Base-by-base conservation (phyloP, 257 asterid genomes). In the Verbena officinalis region DNA sequence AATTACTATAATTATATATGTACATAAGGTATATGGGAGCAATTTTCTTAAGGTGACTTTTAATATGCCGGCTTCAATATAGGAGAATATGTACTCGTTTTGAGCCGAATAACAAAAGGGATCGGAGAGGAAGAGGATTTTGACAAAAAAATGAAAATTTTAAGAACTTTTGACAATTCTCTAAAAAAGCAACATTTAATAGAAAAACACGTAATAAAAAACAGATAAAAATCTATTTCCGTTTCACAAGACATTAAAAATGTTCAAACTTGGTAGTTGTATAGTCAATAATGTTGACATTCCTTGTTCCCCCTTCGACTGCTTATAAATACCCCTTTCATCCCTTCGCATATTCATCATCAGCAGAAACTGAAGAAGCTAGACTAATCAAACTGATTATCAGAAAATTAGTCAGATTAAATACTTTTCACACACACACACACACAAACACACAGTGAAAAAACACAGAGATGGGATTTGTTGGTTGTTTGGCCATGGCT, bases 191-290 rank as follows among this genome's bases (percentile, higher is more conserved):
- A 8, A 55, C 71, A 54, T 65, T 31, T 17, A 39, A 54, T 54
- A 65, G 17, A 65, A 45, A 4, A 11, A 24, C 30, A 42, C 15
- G 13, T 42, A 42, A 12, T 4, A 36, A 38, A 22, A 43, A 42
- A 30, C 14, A 17, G 27, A 2, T 2, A 21, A 17, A 16, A 50
- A 5, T 3, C 40, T 9, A 1, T 22, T n/a, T 54, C 31, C 12
- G 4, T 14, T 15, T 7, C 21, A 6, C 9, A 16, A 12, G 17
- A 43, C 55, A 50, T 36, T 50, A 60, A 39, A 54, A 40, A 40
- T 69, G 45, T 71, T 71, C 75, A 70, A 53, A 70, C 75, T 33
- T 27, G 64, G 69, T 30, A 52, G 42, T 17, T 45, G 59, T 9
- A 0, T 40, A 36, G 67, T 59, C 67, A 59, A 59, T 11, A 3